These are phyloP conservation scores for Rutstroemia sp. DNA, from an alignment of 2,329 filamentous ascomycete species.

Conservation along the genomic window DNA sequence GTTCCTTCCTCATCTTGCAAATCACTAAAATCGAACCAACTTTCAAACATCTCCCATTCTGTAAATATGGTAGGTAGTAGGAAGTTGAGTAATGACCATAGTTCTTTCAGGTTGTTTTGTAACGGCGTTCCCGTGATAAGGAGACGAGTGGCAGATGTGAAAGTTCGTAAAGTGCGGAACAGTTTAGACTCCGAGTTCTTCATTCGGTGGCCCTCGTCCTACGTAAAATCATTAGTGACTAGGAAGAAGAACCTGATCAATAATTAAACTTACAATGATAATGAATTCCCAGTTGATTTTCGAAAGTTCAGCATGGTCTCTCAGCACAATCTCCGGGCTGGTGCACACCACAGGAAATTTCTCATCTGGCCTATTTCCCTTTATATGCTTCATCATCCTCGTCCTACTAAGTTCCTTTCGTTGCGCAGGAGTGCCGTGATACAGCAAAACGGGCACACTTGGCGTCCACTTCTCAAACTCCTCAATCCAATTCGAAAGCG, in stretches of 20 bases:
- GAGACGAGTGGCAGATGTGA: conserved; percentile 82
- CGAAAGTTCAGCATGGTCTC: conserved; percentile 73
- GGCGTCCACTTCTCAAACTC: conserved; percentile 92
- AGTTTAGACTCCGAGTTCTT: conserved; percentile 94
- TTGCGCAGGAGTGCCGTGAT: conserved; percentile 76
- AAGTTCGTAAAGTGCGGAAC: conserved; percentile 80
- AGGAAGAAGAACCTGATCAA: not conserved
- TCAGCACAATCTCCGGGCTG: conserved; percentile 92
- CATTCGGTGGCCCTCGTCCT: conserved; percentile 93
- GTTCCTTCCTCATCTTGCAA: conserved; percentile 76
- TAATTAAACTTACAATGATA: conserved; percentile 60
- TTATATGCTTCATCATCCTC: conserved; percentile 63
- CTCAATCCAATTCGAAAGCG: conserved; percentile 90
- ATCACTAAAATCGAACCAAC: conserved; percentile 95
- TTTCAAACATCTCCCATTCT: conserved; percentile 85
- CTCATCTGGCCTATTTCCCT: conserved; percentile 46
- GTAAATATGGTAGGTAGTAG: conserved; percentile 88
- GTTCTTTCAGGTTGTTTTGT: conserved; percentile 89
- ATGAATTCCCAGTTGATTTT: conserved; percentile 96
- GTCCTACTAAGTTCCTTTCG: conserved; percentile 68
- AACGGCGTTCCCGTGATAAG: conserved; percentile 92
- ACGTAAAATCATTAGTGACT: conserved; percentile 12
- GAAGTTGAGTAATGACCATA: conserved; percentile 94
- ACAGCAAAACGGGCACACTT: conserved; percentile 78
- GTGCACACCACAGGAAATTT: conserved; percentile 90